Evolutionary conservation across 2,329 filamentous ascomycete genomes (phyloP).

Genomic region (Trichoderma gracile): DNA sequence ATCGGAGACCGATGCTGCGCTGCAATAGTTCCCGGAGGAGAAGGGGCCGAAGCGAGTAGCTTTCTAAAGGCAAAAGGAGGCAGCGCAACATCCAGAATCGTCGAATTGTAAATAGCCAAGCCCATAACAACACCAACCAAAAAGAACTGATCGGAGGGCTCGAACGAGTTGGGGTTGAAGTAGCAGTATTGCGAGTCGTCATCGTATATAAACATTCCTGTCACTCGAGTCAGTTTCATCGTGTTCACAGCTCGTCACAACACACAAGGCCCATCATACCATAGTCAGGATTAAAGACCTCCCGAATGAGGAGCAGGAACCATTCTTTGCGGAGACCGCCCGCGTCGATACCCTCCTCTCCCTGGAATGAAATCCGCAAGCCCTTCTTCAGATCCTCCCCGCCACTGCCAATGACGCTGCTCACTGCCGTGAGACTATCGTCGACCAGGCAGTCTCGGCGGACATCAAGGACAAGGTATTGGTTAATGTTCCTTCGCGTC

Average conservation of each 20-base stretch:
- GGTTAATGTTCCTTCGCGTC: conserved; percentile 69
- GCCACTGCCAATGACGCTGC: conserved; percentile 77
- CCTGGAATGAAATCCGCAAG: conserved; percentile 78
- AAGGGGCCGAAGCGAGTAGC: conserved; percentile 74
- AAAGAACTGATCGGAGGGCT: conserved; percentile 89
- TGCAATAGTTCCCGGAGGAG: conserved; percentile 51
- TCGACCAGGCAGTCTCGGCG: conserved; percentile 84
- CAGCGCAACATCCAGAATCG: conserved; percentile 83
- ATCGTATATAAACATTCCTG: conserved; percentile 89
- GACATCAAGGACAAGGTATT: conserved; percentile 75
- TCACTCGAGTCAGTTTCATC: neutral
- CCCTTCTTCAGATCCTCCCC: conserved; percentile 89
- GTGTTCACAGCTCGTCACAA: neutral
- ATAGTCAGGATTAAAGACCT: conserved; percentile 88
- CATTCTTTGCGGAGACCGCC: conserved; percentile 91
- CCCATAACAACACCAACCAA: conserved; percentile 85
- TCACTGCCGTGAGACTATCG: conserved; percentile 81
- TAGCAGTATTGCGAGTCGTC: conserved; percentile 90
- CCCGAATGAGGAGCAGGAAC: conserved; percentile 84
- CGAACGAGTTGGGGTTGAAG: conserved; percentile 87
- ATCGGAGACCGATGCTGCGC: conserved; percentile 62
- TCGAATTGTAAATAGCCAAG: conserved; percentile 92
- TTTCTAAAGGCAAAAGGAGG: conserved; percentile 90
- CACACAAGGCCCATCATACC: conserved; percentile 58
- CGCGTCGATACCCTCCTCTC: conserved; percentile 88